Percentiles rank a stretch among this genome's conserved stretches.
phyloP scores from a whole-genome alignment of 257 asterid genomes.

The Plantago elongata region DNA sequence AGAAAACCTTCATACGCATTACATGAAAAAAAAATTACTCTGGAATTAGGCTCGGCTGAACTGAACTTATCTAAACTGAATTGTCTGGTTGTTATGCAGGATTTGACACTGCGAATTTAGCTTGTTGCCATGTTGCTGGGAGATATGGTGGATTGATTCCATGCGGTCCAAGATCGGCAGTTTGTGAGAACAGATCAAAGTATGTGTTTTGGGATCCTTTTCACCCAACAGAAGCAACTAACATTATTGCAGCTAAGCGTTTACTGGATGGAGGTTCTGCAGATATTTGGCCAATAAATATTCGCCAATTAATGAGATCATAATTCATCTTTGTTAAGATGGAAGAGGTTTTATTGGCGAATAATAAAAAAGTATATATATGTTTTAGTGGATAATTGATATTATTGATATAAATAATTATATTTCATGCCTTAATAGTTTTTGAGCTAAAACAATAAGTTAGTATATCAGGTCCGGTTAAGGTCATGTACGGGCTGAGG shows the following conservation, averaged over 20 bases:
- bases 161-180: constrained; percentile 54
- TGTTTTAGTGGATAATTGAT: no score
- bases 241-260: constrained; percentile 44
- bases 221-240: constrained; percentile 73
- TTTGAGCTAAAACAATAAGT: no score
- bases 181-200: constrained; percentile 59
- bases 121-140: constrained; percentile 61
- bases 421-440: no score
- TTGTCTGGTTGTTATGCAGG: constrained; percentile 31
- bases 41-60: no score
- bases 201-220: constrained; percentile 80
- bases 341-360: no score
- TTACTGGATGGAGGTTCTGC: constrained; percentile 41
- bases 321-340: neutral
- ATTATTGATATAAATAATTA: no score
- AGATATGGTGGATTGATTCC: constrained; percentile 65
- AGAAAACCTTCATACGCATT: no score
- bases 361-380: no score
- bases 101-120: constrained; percentile 48
- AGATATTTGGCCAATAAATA: constrained; percentile 60
- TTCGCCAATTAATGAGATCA: constrained; percentile 35
- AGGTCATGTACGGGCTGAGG: no score
- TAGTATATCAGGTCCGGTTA: no score
- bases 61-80: no score
- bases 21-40: no score